phyloP scores from a whole-genome alignment of 805 yeast genomes.

The Myxozyma udenii region DNA sequence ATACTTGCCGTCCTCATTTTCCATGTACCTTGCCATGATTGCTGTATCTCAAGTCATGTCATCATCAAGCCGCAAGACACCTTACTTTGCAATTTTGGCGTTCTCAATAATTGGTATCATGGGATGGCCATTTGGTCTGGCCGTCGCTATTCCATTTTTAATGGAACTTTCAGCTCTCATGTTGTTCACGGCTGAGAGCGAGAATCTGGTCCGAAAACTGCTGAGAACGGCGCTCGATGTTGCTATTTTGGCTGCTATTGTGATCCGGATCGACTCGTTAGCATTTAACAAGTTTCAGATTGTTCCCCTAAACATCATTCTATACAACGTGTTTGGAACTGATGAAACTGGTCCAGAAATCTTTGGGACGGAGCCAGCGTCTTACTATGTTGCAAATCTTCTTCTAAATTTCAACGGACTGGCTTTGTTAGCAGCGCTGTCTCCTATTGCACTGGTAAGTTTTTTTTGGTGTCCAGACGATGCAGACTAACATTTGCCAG shows the following conservation, averaged over 20 bases:
- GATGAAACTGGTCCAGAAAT: slow-evolving; percentile 82
- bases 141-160: slow-evolving; percentile 59
- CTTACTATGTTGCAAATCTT: slow-evolving; percentile 67
- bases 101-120: slow-evolving; percentile 65
- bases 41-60: slow-evolving; percentile 36
- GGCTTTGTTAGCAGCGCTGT: slow-evolving; percentile 29
- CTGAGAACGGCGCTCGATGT: slow-evolving; percentile 15
- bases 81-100: slow-evolving; percentile 37
- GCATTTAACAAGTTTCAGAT: slow-evolving; percentile 56
- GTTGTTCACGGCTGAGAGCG: neutral
- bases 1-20: slow-evolving; percentile 78
- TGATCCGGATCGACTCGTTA: slow-evolving; percentile 53
- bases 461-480: slow-evolving; percentile 16
- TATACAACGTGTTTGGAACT: slow-evolving; percentile 74
- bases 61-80: slow-evolving; percentile 7
- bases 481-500: neutral
- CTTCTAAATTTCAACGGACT: slow-evolving; percentile 69
- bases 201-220: slow-evolving; percentile 17
- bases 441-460: slow-evolving; percentile 20
- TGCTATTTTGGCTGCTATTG: slow-evolving; percentile 20
- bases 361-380: slow-evolving; percentile 80
- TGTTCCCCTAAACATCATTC: slow-evolving; percentile 78
- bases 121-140: slow-evolving; percentile 90
- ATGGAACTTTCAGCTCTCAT: slow-evolving; percentile 30
- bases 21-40: slow-evolving; percentile 49